Base-by-base conservation (phyloP, 768 basidiomycete species). In the Suillus americanus region DNA sequence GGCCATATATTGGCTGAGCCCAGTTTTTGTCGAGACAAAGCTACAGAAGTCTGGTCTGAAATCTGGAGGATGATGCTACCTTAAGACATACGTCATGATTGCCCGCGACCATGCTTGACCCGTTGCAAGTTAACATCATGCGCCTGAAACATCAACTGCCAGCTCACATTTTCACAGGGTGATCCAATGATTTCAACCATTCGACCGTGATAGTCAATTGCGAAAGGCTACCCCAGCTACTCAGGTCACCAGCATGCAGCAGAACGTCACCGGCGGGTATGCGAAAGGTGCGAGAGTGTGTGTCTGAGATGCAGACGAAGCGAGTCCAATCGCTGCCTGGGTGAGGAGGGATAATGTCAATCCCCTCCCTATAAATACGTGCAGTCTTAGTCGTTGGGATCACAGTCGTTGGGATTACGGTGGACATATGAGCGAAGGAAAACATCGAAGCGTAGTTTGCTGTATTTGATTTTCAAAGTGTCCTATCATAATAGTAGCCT, bases 201-300 rank as follows among this genome's bases (percentile, higher is more conserved):
- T 84, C 79, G 69, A 86, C 76, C 16, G 86, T 89, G 51, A 68
- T 73, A 56, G 76, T 63, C 51, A 90, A 78, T 30, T 87, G 81
- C 1, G 72, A 62, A 33, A 79, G 63, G 2, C 68, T 77, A 1
- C 90, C 89, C 53, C 71, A 74, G 30, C 81, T 79, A 25, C 86
- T 88, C 56, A 91, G 73, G 66, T 91, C 90, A 1, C 89, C 90
- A 28, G 79, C 80, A 66, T 91, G 88, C 23, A 91, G 71, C 2
- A 91, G 78, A 1, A 91, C 86, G 67, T 91, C 89, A 14, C 89
- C 88, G 3, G 75, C 68, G 5, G 89, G 89, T 1, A 89, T 80
- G 12, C 66, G 72, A 62, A 83, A 86, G 5, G 5, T 59, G 43
- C 54, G 67, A 51, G 77, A 78, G 61, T 77, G 75, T 23, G 76